A percentile compares a stretch with the other conserved stretches of the same genome.
Conservation (phyloP, 176 grass and related monocot species). For the Oryza longistaminata region DNA sequence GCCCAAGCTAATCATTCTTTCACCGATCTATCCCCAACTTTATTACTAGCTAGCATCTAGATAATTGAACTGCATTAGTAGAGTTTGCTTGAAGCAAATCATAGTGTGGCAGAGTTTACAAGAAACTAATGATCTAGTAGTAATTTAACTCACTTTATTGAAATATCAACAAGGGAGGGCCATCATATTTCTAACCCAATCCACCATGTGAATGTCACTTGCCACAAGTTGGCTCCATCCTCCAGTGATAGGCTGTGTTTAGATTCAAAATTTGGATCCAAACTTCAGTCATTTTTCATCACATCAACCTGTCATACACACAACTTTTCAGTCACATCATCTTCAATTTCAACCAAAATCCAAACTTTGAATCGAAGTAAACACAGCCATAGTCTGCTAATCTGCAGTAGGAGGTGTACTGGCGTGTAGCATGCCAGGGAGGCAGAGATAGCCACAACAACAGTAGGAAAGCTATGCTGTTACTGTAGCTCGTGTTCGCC, state of each 20-base stretch:
- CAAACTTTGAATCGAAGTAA: too few relatives aligned
- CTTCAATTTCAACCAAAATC: too few relatives aligned
- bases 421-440: background rate
- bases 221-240: background rate
- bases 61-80: background rate
- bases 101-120: background rate
- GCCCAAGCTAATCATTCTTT: slow-evolving; percentile 22
- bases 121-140: background rate
- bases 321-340: too few relatives aligned
- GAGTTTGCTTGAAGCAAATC: slow-evolving; percentile 32
- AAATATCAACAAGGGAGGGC: too few relatives aligned
- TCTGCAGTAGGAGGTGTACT: background rate
- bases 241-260: too few relatives aligned
- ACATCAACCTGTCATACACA: too few relatives aligned
- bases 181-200: background rate
- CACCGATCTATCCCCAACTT: background rate
- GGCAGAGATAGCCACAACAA: background rate
- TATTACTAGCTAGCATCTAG: background rate
- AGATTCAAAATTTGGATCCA: too few relatives aligned
- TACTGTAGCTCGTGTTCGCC: background rate
- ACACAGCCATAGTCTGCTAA: background rate
- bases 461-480: background rate
- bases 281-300: too few relatives aligned
- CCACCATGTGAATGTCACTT: background rate
- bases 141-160: background rate